Conservation (phyloP, 441 rosid species). For the Aquilaria agallochum region DNA sequence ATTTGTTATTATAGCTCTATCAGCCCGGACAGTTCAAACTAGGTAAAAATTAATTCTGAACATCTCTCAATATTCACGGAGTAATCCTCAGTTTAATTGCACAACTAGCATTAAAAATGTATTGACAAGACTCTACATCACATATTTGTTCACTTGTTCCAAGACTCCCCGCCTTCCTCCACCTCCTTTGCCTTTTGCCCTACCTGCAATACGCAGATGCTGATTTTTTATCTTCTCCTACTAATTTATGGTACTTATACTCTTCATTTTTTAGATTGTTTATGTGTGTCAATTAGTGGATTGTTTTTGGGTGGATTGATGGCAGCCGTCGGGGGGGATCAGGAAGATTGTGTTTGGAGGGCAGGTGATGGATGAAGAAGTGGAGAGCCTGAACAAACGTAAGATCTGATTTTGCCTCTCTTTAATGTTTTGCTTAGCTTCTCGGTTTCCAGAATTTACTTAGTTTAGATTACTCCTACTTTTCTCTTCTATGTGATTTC, state of each 20-base stretch:
- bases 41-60: no score
- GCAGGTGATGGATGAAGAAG: conserved; percentile 93
- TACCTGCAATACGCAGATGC: conserved; percentile 65
- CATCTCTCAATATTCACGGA: no score
- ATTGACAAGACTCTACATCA: conserved; percentile 26
- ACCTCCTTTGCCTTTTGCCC: conserved; percentile 40
- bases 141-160: conserved; percentile 98
- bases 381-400: conserved; percentile 84
- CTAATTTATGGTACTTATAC: no score
- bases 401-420: conserved; percentile 30
- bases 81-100: no score
- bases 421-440: neutral
- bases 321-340: conserved; percentile 93
- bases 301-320: conserved; percentile 6
- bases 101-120: no score
- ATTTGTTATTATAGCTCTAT: no score
- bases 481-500: conserved; percentile 6
- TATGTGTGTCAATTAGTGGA: neutral
- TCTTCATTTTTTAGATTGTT: no score
- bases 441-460: neutral
- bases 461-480: neutral
- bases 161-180: conserved; percentile 62
- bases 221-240: neutral
- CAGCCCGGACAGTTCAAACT: no score
- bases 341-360: conserved; percentile 96